Evolutionary conservation across 1,139 yeast genomes (phyloP), one percentile per base, ranked within the genome.

Genomic region (Taiozyma sp.): DNA sequence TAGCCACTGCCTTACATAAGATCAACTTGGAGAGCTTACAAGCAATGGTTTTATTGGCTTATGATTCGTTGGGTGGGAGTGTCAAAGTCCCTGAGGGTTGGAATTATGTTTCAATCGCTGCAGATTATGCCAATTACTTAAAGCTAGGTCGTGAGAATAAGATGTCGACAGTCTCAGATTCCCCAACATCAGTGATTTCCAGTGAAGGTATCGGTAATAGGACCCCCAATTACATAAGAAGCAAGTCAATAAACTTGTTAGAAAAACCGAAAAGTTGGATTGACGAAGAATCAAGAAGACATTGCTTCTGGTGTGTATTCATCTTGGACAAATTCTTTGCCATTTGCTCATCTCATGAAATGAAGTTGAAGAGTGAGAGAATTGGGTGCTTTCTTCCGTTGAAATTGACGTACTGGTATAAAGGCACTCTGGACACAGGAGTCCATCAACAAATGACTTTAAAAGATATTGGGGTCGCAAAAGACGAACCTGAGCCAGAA

Each of bases 61-160:
- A 53, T 41, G 62, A 57, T 24, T 52, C 60, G 0, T 41, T 59
- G 4, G 54, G 57, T 8, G 60, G 57, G 2, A 54, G 55, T 42
- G 58, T 54, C 4, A 59, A 59, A 47, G 61, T 58, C 4, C 63
- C 63, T 4, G 63, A 59, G 34, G 52, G 58, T 32, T 59, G 63
- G 63, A 59, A 59, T 40, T 59, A 57, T 45, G 61, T 59, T 13
- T 57, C 61, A 19, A 57, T 59, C 42, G 63, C 63, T 4, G 56
- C 60, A 24, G 61, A 58, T 36, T 59, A 59, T 48, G 61, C 61
- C 12, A 55, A 54, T 14, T 58, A 59, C 45, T 44, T 59, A 44
- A 59, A 59, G 44, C 34, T 59, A 38, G 57, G 57, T 8, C 45
- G 49, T 16, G 59, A 57, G 36, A 53, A 43, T 16, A 52, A 55